Evolutionary conservation across 2,329 filamentous ascomycete genomes (phyloP), one percentile per base, ranked within the genome.

Genomic region (Pezicula radicicola): DNA sequence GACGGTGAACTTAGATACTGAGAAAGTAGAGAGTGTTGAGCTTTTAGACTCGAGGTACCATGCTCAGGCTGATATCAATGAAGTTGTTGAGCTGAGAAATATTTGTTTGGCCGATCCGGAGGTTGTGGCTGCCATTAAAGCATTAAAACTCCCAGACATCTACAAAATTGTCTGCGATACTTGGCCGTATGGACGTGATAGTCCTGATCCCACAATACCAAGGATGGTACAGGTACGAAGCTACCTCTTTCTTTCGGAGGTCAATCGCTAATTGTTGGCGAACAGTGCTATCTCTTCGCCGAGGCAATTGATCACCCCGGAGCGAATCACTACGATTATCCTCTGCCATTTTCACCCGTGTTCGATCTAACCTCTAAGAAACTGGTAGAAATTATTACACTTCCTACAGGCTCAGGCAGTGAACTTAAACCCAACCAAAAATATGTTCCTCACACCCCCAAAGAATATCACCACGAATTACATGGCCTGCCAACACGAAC

Each of bases 401-500:
- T 63, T 6, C 60, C 60, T 1, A 62, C 61, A 25, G 61, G 61
- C 2, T 46, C 53, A 13, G 54, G 27, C 6, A 25, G 25, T n/a
- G n/a, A 21, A 45, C 21, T 27, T 27, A 21, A 28, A 9, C 25
- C 42, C 12, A 19, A 25, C 21, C 19, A 21, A 13, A 19, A 45
- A 28, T 13, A 45, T 45, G 42, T 45, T 15, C 42, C 42, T 28
- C 42, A 80, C 21, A 8, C 42, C 27, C 27, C 42, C 10, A 45
- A 45, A 45, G 65, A 67, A 49, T 67, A 67, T 45, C 57, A 64
- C 41, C 65, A 63, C 35, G 65, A 68, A 57, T 61, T 78, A 7
- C 63, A 75, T 9, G 25, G 63, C 65, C 19, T 45, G 10, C 19
- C 19, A 35, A 63, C 67, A 13, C 61, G 76, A 21, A 72, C 72